Conservation (phyloP, 2,329 filamentous ascomycete genomes). For the Ophiostoma piceae region DNA sequence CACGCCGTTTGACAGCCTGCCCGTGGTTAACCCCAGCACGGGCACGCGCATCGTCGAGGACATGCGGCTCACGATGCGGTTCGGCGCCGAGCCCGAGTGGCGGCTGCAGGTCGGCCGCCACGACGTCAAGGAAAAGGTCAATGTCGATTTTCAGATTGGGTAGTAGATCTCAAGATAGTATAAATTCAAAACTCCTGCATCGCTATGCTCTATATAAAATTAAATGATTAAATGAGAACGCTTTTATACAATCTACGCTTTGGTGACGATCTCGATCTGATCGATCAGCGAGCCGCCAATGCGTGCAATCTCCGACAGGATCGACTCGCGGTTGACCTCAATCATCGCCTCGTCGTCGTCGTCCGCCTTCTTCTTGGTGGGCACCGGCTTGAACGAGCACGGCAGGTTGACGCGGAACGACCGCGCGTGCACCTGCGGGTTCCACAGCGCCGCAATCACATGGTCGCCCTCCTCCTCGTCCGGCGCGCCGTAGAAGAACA, state of each 20-base stretch:
- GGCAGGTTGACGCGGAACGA: constrained; percentile 66
- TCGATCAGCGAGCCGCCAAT: constrained; percentile 63
- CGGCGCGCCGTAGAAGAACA: constrained; percentile 71
- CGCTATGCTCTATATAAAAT: neutral
- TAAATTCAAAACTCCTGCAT: neutral
- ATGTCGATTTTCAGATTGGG: constrained; percentile 18
- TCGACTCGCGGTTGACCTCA: constrained; percentile 60
- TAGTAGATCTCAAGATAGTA: neutral
- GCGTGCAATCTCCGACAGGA: constrained; percentile 68
- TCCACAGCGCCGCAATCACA: constrained; percentile 56
- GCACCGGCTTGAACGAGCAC: constrained; percentile 56
- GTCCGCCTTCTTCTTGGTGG: constrained; percentile 21
- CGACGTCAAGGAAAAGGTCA: constrained; percentile 14
- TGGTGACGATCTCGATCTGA: constrained; percentile 49
- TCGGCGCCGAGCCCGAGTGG: constrained; percentile 24
- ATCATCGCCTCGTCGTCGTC: constrained; percentile 41
- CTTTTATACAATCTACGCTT: constrained; percentile 11
- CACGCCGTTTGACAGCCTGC: constrained; percentile 21
- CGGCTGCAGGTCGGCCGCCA: constrained; percentile 20
- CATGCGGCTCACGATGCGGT: constrained; percentile 25
- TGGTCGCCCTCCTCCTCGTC: constrained; percentile 41
- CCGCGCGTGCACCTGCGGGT: constrained; percentile 49
- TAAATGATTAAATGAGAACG: neutral
- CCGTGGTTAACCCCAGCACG: neutral
- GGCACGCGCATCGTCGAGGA: constrained; percentile 20